These are phyloP conservation scores for Crithidia mellificae DNA, from an alignment of 208 protist genomes.

Conservation along the genomic window DNA sequence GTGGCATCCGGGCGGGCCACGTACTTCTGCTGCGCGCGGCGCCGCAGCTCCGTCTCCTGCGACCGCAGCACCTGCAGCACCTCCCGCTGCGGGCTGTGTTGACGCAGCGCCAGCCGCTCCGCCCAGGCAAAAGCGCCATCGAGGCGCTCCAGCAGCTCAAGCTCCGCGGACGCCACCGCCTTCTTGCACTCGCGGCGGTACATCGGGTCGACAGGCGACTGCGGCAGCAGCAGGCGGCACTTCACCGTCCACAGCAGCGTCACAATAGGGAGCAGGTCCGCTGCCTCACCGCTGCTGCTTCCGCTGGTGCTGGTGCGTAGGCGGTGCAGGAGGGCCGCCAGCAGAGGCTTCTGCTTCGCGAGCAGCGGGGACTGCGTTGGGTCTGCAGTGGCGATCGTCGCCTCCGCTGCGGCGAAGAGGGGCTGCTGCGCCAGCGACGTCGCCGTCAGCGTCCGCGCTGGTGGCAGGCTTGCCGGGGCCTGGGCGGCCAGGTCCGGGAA, in stretches of 20 bases:
- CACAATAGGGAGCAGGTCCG: slow-evolving; percentile 44
- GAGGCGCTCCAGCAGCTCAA: slow-evolving; percentile 48
- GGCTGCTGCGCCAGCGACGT: slow-evolving; percentile 19
- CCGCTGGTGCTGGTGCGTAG: slow-evolving; percentile 22
- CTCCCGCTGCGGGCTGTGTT: slow-evolving; percentile 38
- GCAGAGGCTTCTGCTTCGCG: slow-evolving; percentile 34
- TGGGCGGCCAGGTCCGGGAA: slow-evolving; percentile 35
- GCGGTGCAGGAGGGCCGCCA: slow-evolving; percentile 24
- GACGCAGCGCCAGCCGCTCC: slow-evolving; percentile 54
- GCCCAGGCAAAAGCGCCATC: slow-evolving; percentile 67
- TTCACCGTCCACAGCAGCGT: slow-evolving; percentile 68
- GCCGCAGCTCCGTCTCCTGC: slow-evolving; percentile 40
- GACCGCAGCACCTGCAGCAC: slow-evolving; percentile 42
- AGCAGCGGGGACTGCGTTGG: slow-evolving; percentile 5
- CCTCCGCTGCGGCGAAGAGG: slow-evolving; percentile 23
- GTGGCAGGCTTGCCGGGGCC: slow-evolving; percentile 12
- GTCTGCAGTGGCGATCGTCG: background rate
- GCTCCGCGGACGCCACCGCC: slow-evolving; percentile 44
- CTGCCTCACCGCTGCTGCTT: slow-evolving; percentile 2
- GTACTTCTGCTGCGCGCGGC: slow-evolving; percentile 39
- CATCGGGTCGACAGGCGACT: slow-evolving; percentile 83
- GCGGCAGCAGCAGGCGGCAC: slow-evolving; percentile 80
- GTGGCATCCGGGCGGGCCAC: slow-evolving; percentile 62
- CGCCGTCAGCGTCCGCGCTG: slow-evolving; percentile 12
- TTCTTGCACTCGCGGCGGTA: slow-evolving; percentile 58